Evolutionary conservation across 495 filamentous ascomycete genomes (phyloP), one percentile per base, ranked within the genome.

Genomic region (Tuber indicum): DNA sequence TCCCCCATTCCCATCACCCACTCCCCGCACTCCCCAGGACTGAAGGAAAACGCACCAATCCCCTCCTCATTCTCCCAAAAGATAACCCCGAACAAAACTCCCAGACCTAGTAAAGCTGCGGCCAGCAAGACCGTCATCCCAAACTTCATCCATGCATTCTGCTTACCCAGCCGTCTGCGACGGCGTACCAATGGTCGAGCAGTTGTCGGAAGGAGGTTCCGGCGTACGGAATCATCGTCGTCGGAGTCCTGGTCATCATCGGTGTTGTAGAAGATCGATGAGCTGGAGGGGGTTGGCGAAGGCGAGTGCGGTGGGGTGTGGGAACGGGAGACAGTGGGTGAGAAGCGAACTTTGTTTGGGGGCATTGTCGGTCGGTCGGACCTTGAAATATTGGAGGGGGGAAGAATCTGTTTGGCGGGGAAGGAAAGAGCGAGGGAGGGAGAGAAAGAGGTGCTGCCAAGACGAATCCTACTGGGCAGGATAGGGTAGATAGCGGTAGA

Each of bases 21-120:
- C 26, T 12, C 49, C 49, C 23, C 21, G 23, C 23, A 52, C 52
- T n/a, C n/a, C 58, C 58, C 26, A 66, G 58, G 44, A 26, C 46
- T 41, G 49, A 70, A 16, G 42, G 12, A 43, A 12, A 14, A 79
- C 78, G 47, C 71, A 80, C 78, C 78, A 70, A 71, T 75, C 42
- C 76, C 76, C 52, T 76, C 80, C 72, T 74, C 70, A 43, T 79
- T 82, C 39, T 82, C 77, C 77, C 74, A 75, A 62, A 82, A 72
- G 75, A 74, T 80, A 17, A 78, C 70, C 1, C 76, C 76, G 47
- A 82, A 82, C 43, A 78, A 66, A 45, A 81, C 71, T 14, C 75
- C 73, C 10, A 81, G 46, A 16, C 75, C 62, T 4, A 78, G 16
- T 44, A 82, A 36, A 26, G 75, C 76, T 8, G 45, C 72, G 21